Conservation (phyloP, 805 yeast species). For the Teunomyces tritomae region DNA sequence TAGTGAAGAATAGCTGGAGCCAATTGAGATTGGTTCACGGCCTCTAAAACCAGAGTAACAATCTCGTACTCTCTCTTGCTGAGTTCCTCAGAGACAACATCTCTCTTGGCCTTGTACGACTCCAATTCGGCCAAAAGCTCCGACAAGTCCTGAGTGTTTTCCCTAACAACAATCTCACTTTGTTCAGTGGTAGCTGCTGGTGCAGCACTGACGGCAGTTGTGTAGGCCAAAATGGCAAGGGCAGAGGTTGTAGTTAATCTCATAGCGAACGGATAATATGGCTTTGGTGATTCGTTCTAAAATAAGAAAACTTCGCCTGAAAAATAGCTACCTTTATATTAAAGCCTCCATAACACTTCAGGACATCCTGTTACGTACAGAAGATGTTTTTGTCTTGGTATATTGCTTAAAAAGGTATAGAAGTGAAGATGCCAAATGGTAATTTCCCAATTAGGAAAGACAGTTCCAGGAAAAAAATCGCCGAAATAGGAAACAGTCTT, state of each 20-base stretch:
- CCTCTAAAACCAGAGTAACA: slow-evolving; percentile 38
- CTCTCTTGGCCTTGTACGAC: slow-evolving; percentile 27
- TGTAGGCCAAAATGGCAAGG: slow-evolving; percentile 25
- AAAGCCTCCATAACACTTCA: background rate
- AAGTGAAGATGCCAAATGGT: background rate
- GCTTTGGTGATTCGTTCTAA: background rate
- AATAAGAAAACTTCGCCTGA: too few species aligned
- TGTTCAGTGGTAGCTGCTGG: slow-evolving; percentile 22
- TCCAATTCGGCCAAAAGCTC: slow-evolving; percentile 24
- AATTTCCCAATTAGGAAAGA: slow-evolving; percentile 4
- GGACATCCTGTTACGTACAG: background rate
- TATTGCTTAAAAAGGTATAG: slow-evolving; percentile 4
- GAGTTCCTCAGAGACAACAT: slow-evolving; percentile 20
- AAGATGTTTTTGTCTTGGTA: background rate
- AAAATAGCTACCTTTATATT: background rate
- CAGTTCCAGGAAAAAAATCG: slow-evolving; percentile 1
- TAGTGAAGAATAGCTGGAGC: slow-evolving; percentile 35
- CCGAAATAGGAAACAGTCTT: slow-evolving; percentile 5
- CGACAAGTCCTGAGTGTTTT: slow-evolving; percentile 14
- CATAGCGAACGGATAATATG: slow-evolving; percentile 16
- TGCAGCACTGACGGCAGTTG: slow-evolving; percentile 31
- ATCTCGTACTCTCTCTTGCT: slow-evolving; percentile 37
- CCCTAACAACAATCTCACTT: slow-evolving; percentile 8
- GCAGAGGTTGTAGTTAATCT: slow-evolving; percentile 30
- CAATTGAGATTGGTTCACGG: slow-evolving; percentile 34